These are phyloP conservation scores for Sclerotinia sclerotiorum DNA, from an alignment of 2,329 filamentous ascomycete species.

Conservation along the genomic window DNA sequence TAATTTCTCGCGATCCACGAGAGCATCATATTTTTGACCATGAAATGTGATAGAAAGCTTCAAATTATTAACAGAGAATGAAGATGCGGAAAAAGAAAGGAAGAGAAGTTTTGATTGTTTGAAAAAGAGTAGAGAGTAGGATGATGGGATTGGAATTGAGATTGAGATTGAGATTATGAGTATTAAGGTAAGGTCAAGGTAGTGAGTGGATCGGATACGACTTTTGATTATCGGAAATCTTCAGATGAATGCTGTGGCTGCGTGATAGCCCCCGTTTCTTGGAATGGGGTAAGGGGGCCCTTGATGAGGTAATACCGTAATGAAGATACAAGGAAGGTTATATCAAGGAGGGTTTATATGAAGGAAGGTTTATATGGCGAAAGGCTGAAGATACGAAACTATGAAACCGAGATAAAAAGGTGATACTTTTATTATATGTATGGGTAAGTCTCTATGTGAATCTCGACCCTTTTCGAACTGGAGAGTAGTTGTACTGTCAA, in stretches of 20 bases:
- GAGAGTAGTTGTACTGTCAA: not conserved
- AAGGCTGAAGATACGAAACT: not conserved
- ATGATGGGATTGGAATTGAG: not conserved
- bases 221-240: conserved; percentile 14
- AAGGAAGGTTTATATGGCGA: not conserved
- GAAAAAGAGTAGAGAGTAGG: not conserved
- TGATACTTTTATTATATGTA: too few species aligned
- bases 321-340: not conserved
- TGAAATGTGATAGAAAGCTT: not conserved
- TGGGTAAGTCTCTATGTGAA: not conserved
- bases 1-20: conserved; percentile 22
- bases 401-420: too few species aligned
- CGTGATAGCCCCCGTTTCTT: conserved; percentile 22
- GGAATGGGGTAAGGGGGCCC: conserved; percentile 6
- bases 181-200: not conserved
- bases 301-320: not conserved
- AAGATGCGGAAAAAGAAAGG: not conserved
- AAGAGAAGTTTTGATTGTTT: not conserved
- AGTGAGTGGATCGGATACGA: conserved; percentile 14
- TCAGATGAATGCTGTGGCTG: conserved; percentile 21
- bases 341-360: too few species aligned
- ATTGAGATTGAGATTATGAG: not conserved
- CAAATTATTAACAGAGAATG: not conserved
- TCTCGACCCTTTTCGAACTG: not conserved
- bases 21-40: conserved; percentile 19